Evolutionary conservation across 768 basidiomycete species (phyloP), one percentile per base, ranked within the genome.

Genomic region (Naganishia kalamii): DNA sequence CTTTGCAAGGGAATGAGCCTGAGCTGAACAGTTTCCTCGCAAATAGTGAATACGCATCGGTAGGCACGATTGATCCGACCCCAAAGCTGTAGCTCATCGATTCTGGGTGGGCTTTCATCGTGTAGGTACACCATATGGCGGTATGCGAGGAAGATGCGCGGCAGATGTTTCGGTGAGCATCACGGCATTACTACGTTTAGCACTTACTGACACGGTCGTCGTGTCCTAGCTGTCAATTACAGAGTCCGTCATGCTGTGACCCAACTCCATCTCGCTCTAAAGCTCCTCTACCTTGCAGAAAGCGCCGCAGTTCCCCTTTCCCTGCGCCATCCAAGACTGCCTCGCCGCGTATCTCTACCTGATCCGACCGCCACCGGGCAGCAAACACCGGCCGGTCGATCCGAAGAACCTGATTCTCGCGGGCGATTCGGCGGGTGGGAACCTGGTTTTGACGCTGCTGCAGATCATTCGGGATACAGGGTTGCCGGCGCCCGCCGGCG

Each of bases 291-390:
- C 32, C 11, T 21, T 52, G 13, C 13, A 57, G 54, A 66, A 77
- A 66, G 88, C 93, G 15, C 94, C 94, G 0, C 94, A 97, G 78
- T 98, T 94, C 71, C 94, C 94, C 1, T 97, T 96, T 75, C 94
- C 94, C 0, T 81, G 79, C 69, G 90, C 87, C 0, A 78, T 97
- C 7, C 92, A 96, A 71, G 94, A 98, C 76, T 80, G 86, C 35
- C 73, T 98, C 12, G 89, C 94, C 2, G 87, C 92, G 8, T 98
- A 96, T 71, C 75, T 99, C 6, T 99, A 87, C 79, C 81, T 99
- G 27, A 91, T 93, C 66, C 81, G 82, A n/a, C 92, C 94, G 0
- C 94, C 94, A 6, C 81, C 85, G 7, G 88, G 81, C 3, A 85
- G 89, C 4, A 81, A 84, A 21, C 96, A 98, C 78, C 77, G 79